These are phyloP conservation scores for Penicillium cataractarum DNA, from an alignment of 495 filamentous ascomycete genomes.

Conservation along the genomic window DNA sequence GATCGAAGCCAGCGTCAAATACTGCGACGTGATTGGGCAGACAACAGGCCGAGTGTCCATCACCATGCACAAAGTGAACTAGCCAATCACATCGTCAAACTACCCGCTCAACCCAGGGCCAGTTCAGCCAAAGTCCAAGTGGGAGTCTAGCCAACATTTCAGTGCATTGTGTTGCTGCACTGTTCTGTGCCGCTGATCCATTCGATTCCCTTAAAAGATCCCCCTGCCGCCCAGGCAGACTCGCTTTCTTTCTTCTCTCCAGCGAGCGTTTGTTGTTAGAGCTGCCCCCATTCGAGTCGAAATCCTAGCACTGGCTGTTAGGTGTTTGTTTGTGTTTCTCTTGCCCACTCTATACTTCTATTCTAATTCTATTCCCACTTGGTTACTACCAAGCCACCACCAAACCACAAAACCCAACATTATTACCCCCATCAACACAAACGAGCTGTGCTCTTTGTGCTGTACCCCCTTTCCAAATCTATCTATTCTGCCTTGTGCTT, in stretches of 20 bases:
- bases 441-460: constrained; percentile 54
- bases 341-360: constrained; percentile 37
- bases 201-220: constrained; percentile 35
- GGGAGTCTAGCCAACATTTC: not conserved
- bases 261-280: constrained; percentile 77
- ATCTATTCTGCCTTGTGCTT: constrained; percentile 30
- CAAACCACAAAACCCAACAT: constrained; percentile 22
- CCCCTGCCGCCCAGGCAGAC: constrained; percentile 44
- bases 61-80: not conserved
- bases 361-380: constrained; percentile 31
- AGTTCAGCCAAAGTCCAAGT: not conserved
- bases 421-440: constrained; percentile 15
- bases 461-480: constrained; percentile 12
- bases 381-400: constrained; percentile 27
- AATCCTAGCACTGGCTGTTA: constrained; percentile 54
- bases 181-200: constrained; percentile 10
- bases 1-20: constrained; percentile 8
- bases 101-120: constrained; percentile 2
- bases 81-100: constrained; percentile 6
- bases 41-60: not conserved
- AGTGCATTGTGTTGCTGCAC: constrained; percentile 2
- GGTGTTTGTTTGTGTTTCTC: constrained; percentile 48
- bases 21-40: not conserved
- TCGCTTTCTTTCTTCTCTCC: constrained; percentile 61
- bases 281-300: constrained; percentile 56